Base-by-base conservation (phyloP, 768 basidiomycete species). In the Hygrocybe punicea region DNA sequence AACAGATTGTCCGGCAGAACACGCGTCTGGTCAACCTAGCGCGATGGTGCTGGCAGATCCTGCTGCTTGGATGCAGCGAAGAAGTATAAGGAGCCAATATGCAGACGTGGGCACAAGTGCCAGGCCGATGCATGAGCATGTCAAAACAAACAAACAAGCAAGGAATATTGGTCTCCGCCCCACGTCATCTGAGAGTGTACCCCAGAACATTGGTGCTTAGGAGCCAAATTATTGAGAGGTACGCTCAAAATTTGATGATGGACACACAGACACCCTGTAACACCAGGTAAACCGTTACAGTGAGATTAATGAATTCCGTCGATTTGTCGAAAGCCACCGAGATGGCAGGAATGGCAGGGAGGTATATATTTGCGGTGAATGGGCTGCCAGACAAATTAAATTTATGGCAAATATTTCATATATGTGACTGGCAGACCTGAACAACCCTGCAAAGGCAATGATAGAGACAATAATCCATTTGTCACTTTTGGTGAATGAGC, bases 31-130 rank as follows among this genome's bases (percentile, higher is more conserved):
- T 42, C 66, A 16, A 81, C 89, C 88, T 19, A 92, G 74, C 0
- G 89, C 89, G 58, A 91, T 78, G 0, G 87, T 89, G 56, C 89
- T 89, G 0, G 90, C 87, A 2, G 86, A 89, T 1, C 91, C 91
- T 2, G 84, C 79, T 2, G 88, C 85, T 74, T 93, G 91, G 2
- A 93, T 36, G 58, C 87, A 89, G 21, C 92, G 81, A n/a, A 94
- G 77, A 14, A 93, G 62, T 74, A 93, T 79, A 10, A 93, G 73
- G 5, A 91, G 72, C 89, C 89, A 93, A 67, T 89, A 93, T 3
- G 78, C 86, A 4, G 73, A 74, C 2, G 76, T 76, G 1, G 80
- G 79, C 19, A 77, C 74, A 7, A 80, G 68, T 0, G 80, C 81
- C 16, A 82, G 67, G 13, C 80, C 81, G 72, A 92, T 73, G 63